These are phyloP conservation scores for Hymenoscyphus albidus DNA, from an alignment of 2,329 filamentous ascomycete species.

Conservation along the genomic window DNA sequence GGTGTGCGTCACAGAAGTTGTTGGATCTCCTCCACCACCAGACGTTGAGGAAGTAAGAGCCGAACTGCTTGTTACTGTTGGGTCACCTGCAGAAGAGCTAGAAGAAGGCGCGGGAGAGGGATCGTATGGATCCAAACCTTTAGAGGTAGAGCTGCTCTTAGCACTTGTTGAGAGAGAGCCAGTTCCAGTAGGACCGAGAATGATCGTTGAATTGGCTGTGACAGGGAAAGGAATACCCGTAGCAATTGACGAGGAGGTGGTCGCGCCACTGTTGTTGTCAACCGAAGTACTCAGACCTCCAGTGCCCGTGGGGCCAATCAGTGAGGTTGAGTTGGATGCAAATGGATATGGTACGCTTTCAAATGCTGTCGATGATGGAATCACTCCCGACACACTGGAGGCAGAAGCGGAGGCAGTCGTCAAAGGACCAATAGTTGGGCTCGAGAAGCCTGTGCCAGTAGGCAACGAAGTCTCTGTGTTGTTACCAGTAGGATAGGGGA, in stretches of 20 bases:
- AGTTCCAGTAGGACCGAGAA: not conserved
- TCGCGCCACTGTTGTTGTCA: not conserved
- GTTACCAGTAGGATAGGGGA: slow-evolving; percentile 5
- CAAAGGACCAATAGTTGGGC: slow-evolving; percentile 4
- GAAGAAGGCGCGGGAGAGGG: not conserved
- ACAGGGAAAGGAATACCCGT: not conserved
- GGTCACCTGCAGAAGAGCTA: not conserved
- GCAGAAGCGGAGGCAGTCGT: slow-evolving; percentile 9
- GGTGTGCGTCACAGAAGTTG: not conserved
- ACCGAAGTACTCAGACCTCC: not conserved
- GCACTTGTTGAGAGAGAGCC: not conserved
- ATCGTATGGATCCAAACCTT: not conserved
- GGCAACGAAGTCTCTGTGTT: slow-evolving; percentile 6
- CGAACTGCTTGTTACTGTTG: not conserved
- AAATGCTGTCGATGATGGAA: slow-evolving; percentile 8
- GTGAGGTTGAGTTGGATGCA: not conserved
- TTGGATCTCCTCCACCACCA: not conserved
- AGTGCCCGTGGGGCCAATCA: slow-evolving; percentile 9
- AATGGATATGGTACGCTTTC: slow-evolving; percentile 15
- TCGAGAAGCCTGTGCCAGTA: slow-evolving; percentile 11
- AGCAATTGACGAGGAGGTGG: not conserved
- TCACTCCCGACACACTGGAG: slow-evolving; percentile 13
- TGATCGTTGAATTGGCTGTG: not conserved
- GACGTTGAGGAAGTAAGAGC: not conserved
- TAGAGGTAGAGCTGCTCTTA: not conserved